phyloP scores from a whole-genome alignment of 2,329 filamentous ascomycete species.

The Pseudofabraea citricarpa region DNA sequence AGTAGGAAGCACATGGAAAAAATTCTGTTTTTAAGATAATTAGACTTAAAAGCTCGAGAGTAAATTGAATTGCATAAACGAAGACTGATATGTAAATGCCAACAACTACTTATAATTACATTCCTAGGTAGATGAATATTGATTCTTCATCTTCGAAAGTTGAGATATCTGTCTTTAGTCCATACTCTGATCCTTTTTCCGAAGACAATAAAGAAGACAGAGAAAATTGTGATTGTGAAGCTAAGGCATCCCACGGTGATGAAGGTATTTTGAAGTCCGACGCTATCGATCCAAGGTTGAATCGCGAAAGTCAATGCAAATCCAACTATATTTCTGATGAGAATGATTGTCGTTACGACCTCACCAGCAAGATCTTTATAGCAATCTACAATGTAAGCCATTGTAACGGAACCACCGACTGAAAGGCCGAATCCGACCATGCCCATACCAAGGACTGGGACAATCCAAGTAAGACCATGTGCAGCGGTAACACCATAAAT shows the following conservation, averaged over 20 bases:
- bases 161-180: too few relatives aligned
- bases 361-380: neutral
- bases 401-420: neutral
- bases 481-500: slow-evolving; percentile 3
- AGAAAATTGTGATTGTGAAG: neutral
- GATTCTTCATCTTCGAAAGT: too few relatives aligned
- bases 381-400: slow-evolving; percentile 16
- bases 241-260: neutral
- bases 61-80: too few relatives aligned
- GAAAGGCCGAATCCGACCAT: slow-evolving; percentile 3
- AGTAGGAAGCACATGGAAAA: too few relatives aligned
- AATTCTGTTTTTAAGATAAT: too few relatives aligned
- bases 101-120: too few relatives aligned
- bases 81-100: too few relatives aligned
- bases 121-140: too few relatives aligned
- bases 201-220: neutral
- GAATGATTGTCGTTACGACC: neutral
- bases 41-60: too few relatives aligned
- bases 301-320: neutral
- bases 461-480: slow-evolving; percentile 1
- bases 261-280: neutral
- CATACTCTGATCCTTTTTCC: neutral
- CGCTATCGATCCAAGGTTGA: neutral
- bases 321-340: neutral
- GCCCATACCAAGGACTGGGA: neutral